Conservation (phyloP, 179 eudicot species). For the Heliamphora pulchella region DNA sequence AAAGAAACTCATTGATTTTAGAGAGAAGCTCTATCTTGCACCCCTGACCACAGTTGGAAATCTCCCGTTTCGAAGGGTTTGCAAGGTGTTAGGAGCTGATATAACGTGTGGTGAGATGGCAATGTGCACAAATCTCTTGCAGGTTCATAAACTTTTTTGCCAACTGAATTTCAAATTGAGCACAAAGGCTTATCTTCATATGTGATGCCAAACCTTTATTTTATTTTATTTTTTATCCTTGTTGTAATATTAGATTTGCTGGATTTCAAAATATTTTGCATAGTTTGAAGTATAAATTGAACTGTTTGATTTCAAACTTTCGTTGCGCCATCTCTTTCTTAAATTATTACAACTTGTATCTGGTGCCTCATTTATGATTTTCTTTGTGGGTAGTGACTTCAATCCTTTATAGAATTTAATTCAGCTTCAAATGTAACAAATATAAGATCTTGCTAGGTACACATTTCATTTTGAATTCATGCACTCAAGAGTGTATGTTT, state of each 20-base stretch:
- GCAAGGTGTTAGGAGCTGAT: constrained; percentile 92
- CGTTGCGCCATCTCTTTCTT: not conserved
- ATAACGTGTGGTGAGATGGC: constrained; percentile 99
- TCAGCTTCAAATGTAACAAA: constrained; percentile 5
- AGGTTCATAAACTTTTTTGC: constrained; percentile 43
- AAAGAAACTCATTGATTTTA: constrained; percentile 83
- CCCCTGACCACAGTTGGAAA: constrained; percentile 96
- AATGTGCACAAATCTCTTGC: constrained; percentile 97
- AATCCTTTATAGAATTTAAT: not conserved
- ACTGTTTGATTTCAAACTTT: not conserved
- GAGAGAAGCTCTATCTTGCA: constrained; percentile 85
- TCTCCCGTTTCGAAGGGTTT: constrained; percentile 87
- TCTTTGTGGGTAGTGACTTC: not conserved
- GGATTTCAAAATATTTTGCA: not conserved
- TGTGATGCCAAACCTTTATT: not conserved
- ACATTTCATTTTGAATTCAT: not conserved
- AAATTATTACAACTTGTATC: not conserved
- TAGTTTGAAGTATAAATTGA: not conserved
- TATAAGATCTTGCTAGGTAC: not conserved
- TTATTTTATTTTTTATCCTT: not conserved
- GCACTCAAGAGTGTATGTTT: not conserved
- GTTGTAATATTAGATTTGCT: not conserved
- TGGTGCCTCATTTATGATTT: not conserved
- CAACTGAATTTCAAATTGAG: not conserved
- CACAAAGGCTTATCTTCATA: not conserved